A percentile compares a stretch with the other conserved stretches of the same genome.
Conservation (phyloP, 1,284 basidiomycete genomes). For the Marasmius fiardii region DNA sequence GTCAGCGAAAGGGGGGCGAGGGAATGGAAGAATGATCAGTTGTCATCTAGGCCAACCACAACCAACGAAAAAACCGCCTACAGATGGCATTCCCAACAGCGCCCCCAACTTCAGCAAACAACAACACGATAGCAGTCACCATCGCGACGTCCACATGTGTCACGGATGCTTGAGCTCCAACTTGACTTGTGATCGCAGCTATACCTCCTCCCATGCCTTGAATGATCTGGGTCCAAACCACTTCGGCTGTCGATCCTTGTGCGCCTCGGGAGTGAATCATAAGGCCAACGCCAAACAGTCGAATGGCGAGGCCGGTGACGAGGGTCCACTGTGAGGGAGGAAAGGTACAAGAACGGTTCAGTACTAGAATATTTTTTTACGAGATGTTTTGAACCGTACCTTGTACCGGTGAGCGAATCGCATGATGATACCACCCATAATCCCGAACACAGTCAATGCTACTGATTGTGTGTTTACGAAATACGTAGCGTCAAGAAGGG, state of each 20-base stretch:
- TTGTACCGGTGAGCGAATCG: slow-evolving; percentile 54
- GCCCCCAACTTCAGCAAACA: slow-evolving; percentile 79
- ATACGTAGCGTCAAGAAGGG: slow-evolving; percentile 48
- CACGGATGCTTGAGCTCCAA: slow-evolving; percentile 78
- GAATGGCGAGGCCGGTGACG: slow-evolving; percentile 62
- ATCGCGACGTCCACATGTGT: slow-evolving; percentile 76
- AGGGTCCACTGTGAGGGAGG: slow-evolving; percentile 42
- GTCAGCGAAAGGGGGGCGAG: background rate
- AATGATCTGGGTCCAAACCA: slow-evolving; percentile 71
- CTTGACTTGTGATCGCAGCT: slow-evolving; percentile 65
- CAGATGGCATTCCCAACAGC: slow-evolving; percentile 68
- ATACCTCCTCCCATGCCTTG: slow-evolving; percentile 82
- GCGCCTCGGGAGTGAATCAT: slow-evolving; percentile 74
- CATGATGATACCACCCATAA: slow-evolving; percentile 57
- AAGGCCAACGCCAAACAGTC: slow-evolving; percentile 51
- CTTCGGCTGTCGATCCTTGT: slow-evolving; percentile 52
- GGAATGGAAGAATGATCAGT: no score
- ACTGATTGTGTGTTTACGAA: slow-evolving; percentile 57
- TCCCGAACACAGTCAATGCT: slow-evolving; percentile 63
- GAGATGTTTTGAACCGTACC: no score
- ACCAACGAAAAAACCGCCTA: slow-evolving; percentile 35
- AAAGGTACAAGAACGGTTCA: no score
- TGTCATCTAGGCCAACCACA: no score
- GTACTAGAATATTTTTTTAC: no score
- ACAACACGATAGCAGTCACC: slow-evolving; percentile 77